Conservation (phyloP, 352 stramenopile species). For the Phytopythium oedochilum region DNA sequence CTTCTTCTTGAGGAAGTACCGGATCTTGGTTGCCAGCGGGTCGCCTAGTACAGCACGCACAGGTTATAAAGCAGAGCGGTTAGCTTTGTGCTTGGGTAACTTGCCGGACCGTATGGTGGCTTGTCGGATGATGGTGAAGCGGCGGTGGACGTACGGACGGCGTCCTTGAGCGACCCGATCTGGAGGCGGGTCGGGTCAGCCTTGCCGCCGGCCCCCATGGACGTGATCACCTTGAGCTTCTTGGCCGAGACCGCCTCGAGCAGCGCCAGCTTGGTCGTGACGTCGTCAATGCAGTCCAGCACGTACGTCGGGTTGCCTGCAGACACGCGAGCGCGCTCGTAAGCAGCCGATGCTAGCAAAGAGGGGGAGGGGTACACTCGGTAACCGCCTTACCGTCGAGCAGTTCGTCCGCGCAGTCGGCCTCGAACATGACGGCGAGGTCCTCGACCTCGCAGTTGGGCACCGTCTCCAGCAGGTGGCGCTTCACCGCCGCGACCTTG, state of each 20-base stretch:
- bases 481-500: conserved; percentile 90
- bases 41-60: too few relatives aligned
- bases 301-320: conserved; percentile 89
- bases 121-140: too few relatives aligned
- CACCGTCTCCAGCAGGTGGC: conserved; percentile 67
- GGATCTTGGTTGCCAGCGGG: conserved; percentile 94
- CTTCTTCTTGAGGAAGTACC: conserved; percentile 91
- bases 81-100: too few relatives aligned
- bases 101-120: too few relatives aligned
- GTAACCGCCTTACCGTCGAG: conserved; percentile 36
- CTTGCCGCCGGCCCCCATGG: conserved; percentile 93
- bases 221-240: conserved; percentile 79
- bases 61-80: too few relatives aligned
- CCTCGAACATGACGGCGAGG: conserved; percentile 89
- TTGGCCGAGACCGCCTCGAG: conserved; percentile 87
- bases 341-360: not conserved
- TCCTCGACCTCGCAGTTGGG: conserved; percentile 87
- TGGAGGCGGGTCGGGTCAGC: conserved; percentile 95
- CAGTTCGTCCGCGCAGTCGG: conserved; percentile 66
- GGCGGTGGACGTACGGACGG: conserved; percentile 53
- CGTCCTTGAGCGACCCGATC: conserved; percentile 94
- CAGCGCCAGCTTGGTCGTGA: conserved; percentile 96
- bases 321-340: not conserved
- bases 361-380: not conserved
- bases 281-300: conserved; percentile 99